Conservation (phyloP, 2,329 filamentous ascomycete species). For the Sclerotinia subarctica region DNA sequence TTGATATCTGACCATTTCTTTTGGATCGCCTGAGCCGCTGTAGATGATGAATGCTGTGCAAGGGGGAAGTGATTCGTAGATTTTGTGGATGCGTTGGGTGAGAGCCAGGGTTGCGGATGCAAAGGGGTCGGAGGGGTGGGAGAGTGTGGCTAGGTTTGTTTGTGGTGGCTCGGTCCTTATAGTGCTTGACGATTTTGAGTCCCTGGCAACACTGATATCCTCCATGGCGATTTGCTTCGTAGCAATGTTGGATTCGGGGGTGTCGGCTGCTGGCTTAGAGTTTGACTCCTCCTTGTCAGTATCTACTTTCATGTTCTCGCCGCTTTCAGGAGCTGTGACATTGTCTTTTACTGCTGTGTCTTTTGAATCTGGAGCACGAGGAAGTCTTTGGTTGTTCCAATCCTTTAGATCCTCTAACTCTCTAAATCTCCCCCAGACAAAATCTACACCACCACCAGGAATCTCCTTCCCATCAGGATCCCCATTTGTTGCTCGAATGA, state of each 20-base stretch:
- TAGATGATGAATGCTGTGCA: conserved; percentile 65
- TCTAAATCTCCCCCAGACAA: conserved; percentile 64
- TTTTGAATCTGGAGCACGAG: background rate
- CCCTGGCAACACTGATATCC: background rate
- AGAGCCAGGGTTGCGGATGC: conserved; percentile 30
- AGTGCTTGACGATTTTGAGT: background rate
- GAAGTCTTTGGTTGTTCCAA: conserved; percentile 57
- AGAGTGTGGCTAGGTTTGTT: no score
- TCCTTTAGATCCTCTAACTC: conserved; percentile 63
- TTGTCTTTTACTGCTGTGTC: background rate
- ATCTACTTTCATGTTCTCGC: background rate
- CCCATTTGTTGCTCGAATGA: conserved; percentile 58
- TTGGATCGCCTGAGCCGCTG: conserved; percentile 65
- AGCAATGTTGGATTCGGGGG: background rate
- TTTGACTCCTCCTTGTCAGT: background rate
- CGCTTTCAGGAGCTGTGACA: no score
- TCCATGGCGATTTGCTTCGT: background rate
- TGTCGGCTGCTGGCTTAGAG: background rate
- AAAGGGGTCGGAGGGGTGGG: background rate
- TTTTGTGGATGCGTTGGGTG: conserved; percentile 49
- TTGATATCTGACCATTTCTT: conserved; percentile 61
- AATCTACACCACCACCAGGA: conserved; percentile 59
- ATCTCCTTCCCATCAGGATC: conserved; percentile 57
- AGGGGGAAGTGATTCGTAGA: conserved; percentile 57
- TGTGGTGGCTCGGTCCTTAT: background rate